Base-by-base conservation (phyloP, 129 eudicot species). In the Flaveria linearis region DNA sequence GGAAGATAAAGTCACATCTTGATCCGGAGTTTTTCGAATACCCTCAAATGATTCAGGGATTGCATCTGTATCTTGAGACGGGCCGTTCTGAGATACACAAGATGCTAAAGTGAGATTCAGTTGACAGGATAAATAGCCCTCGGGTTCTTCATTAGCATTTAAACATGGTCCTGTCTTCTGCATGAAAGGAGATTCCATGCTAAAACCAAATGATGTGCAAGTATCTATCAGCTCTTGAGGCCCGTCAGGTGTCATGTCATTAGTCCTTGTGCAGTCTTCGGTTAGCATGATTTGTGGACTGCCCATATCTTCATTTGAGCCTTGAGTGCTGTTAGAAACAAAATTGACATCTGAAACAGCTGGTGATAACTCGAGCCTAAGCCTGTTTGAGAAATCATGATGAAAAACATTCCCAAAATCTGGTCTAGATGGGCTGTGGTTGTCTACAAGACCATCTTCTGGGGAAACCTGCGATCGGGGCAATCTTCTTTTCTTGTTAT, bases 61-160 rank as follows among this genome's bases (percentile, higher is more conserved):
- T 70, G 50, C 73, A 22, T 70, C 78, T 13, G 88, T 73, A 50
- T 77, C 81, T 28, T 78, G 89, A 80, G 72, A 75, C 50, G 78
- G 85, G 51, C 79, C 74, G 26, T 80, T 78, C 75, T 79, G 88
- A 64, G 88, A 64, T 2, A 86, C 77, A 42, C 92, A 76, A 68
- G 98, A 90, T 62, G 98, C 96, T 14, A 92, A 79, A 4, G 92
- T 82, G 79, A 92, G 93, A 80, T 92, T 86, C 53, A 92, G 70
- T 13, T 90, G 96, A 85, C 96, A 90, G 8, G 92, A 85, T 68
- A 86, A 62, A 77, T 71, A 82, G 18, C 81, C 89, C 47, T 90
- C 94, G 50, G 82, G 69, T 83, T 90, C 96, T 80, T 92, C 92
- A 70, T 72, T 80, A 10, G 84, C 62, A 77, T 71, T 74, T 68